phyloP scores from a whole-genome alignment of 2,329 filamentous ascomycete genomes.

The Colletotrichum sp. region DNA sequence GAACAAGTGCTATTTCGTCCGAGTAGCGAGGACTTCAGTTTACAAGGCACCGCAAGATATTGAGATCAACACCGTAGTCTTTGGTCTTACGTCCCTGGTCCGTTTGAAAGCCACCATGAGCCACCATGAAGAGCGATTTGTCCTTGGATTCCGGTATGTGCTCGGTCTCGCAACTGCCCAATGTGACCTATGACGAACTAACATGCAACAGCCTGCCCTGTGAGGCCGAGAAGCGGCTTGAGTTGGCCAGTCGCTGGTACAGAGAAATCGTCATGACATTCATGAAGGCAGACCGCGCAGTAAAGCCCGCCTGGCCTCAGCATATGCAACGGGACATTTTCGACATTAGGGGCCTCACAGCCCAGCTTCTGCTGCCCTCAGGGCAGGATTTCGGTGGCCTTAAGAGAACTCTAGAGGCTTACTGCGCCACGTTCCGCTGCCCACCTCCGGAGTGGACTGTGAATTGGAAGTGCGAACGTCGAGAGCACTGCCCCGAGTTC shows the following conservation, averaged over 20 bases:
- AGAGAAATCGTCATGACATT: slow-evolving; percentile 59
- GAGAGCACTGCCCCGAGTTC: slow-evolving; percentile 56
- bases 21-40: slow-evolving; percentile 52
- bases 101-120: slow-evolving; percentile 55
- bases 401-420: slow-evolving; percentile 59
- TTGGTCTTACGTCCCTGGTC: slow-evolving; percentile 58
- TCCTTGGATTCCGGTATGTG: slow-evolving; percentile 58
- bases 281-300: slow-evolving; percentile 57
- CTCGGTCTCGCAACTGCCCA: slow-evolving; percentile 11
- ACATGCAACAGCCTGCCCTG: slow-evolving; percentile 1
- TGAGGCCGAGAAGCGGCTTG: slow-evolving; percentile 43
- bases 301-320: slow-evolving; percentile 65
- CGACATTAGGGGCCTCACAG: slow-evolving; percentile 55
- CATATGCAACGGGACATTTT: slow-evolving; percentile 60
- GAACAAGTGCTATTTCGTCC: slow-evolving; percentile 57
- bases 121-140: slow-evolving; percentile 60
- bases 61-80: slow-evolving; percentile 53
- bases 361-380: slow-evolving; percentile 58
- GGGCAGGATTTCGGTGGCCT: slow-evolving; percentile 62
- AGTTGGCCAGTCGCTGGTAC: slow-evolving; percentile 60
- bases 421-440: slow-evolving; percentile 57
- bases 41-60: slow-evolving; percentile 49
- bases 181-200: slow-evolving; percentile 23
- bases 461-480: slow-evolving; percentile 49
- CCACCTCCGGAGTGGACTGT: slow-evolving; percentile 57